Evolutionary conservation across 1,284 basidiomycete genomes (phyloP), one percentile per base, ranked within the genome.

Genomic region (Trichosporon faecale): DNA sequence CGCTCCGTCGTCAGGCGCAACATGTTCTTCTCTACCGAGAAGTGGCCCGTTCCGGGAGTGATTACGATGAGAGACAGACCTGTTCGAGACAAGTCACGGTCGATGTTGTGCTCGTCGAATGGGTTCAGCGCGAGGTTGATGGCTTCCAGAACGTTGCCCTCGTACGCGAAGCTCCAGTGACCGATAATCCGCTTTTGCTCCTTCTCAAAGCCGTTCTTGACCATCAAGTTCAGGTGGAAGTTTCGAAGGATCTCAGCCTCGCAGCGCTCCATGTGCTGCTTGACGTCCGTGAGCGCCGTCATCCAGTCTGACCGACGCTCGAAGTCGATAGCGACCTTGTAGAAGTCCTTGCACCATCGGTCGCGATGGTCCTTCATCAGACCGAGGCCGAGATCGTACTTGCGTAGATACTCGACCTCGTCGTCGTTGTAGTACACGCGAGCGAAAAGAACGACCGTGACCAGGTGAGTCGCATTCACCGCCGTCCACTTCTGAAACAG

Each of bases 41-140:
- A 99, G 81, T 94, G 94, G 1, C 94, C 95, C 2, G 95, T 95
- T 0, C 97, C 97, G 0, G 95, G 94, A 0, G 95, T 96, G 72
- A 99, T 89, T 66, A 99, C 83, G 52, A 95, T 88, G 14, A 93
- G 91, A 9, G 90, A 89, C 1, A 91, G 85, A 29, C 96, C 97
- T 0, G 96, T 98, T n/a, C 95, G 86, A 8, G 91, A 93, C 5
- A 99, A 86, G 63, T 97, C 97, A 27, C 96, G 91, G 80, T 99
- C 96, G 75, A 99, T 91, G 80, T 96, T 98, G 81, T 98, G 94
- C 27, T 92, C 92, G 84, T 99, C 95, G 27, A 92, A 92, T 0
- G 95, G 93, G 78, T 96, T 97, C 21, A 98, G 87, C 1, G 91
- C 92, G 66, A 99, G 87, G 77, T 98, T 98, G 75, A 98, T 87